Conservation (phyloP, 768 basidiomycete genomes). For the Termitomyces sp. region DNA sequence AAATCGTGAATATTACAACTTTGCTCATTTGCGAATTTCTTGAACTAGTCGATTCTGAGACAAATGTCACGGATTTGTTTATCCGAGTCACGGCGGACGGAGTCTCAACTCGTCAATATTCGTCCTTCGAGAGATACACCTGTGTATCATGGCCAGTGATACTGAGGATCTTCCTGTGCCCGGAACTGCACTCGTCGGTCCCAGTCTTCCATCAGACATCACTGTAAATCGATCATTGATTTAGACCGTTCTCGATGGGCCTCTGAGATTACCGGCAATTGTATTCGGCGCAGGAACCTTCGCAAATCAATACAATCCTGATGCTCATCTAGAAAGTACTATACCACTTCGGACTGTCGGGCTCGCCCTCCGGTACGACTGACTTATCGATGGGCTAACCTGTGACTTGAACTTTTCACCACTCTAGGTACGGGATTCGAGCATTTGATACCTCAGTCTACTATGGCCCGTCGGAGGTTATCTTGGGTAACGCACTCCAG, state of each 20-base stretch:
- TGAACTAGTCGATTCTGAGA: neutral
- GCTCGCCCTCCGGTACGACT: slow-evolving; percentile 64
- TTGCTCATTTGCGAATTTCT: neutral
- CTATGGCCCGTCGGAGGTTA: slow-evolving; percentile 76
- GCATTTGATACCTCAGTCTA: slow-evolving; percentile 82
- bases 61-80: slow-evolving; percentile 1
- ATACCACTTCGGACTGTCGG: slow-evolving; percentile 62
- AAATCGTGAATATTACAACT: slow-evolving; percentile 13
- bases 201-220: neutral
- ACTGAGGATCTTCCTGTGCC: slow-evolving; percentile 30
- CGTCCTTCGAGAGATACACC: neutral
- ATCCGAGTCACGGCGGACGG: slow-evolving; percentile 1
- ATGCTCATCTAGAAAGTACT: slow-evolving; percentile 48
- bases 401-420: neutral
- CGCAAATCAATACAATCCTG: slow-evolving; percentile 59
- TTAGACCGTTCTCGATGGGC: slow-evolving; percentile 28
- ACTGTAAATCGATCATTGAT: neutral
- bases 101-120: neutral
- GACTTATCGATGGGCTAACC: slow-evolving; percentile 3
- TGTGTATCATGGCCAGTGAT: slow-evolving; percentile 5
- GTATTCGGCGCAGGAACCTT: slow-evolving; percentile 73
- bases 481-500: slow-evolving; percentile 62
- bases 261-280: slow-evolving; percentile 38
- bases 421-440: slow-evolving; percentile 65
- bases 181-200: slow-evolving; percentile 35